Base-by-base conservation (phyloP, 805 yeast species). In the Starmera amethionina region DNA sequence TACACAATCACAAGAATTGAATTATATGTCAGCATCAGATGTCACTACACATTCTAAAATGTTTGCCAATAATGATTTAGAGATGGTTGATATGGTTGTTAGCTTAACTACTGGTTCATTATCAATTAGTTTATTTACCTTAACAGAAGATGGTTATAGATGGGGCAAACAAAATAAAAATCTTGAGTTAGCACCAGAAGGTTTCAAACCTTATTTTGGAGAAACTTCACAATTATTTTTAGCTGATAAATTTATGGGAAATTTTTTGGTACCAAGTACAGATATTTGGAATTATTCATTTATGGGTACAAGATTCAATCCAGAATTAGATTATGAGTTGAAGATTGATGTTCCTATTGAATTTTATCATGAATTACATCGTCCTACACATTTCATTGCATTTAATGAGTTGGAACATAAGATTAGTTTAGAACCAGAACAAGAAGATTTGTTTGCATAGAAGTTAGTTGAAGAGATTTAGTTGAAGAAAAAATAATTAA, bases 281-380 rank as follows among this genome's bases (percentile, higher is more conserved):
- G 79, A 77, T 42, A 56, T 87, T 28, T 93, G 99, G 99, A 93
- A 93, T 58, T 87, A 82, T 56, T 72, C 94, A 3, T 90, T 93
- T 52, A 72, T 86, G 63, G 93, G 96, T 2, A 80, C 93, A 1
- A 75, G 83, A 8, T 93, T 93, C 82, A 78, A 73, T 50, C 64
- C 77, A 5, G 71, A 72, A n/a, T 58, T 74, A 36, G 67, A 64
- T 7, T 86, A 72, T 51, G 77, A 67, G 12, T 56, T 88, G 58
- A 85, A 83, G 54, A 54, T 83, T 35, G 96, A 85, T 52, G 64
- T 77, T 14, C 99, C 99, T 3, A 50, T 82, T 31, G 76, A 83
- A 7, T 93, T 81, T 54, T 93, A 87, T 60, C 82, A 86, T 54
- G 95, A 84, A 50, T 55, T 76, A 30, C 98, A 93, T 55, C 79